Base-by-base conservation (phyloP, 495 filamentous ascomycete genomes). In the Podospora tetraspora region DNA sequence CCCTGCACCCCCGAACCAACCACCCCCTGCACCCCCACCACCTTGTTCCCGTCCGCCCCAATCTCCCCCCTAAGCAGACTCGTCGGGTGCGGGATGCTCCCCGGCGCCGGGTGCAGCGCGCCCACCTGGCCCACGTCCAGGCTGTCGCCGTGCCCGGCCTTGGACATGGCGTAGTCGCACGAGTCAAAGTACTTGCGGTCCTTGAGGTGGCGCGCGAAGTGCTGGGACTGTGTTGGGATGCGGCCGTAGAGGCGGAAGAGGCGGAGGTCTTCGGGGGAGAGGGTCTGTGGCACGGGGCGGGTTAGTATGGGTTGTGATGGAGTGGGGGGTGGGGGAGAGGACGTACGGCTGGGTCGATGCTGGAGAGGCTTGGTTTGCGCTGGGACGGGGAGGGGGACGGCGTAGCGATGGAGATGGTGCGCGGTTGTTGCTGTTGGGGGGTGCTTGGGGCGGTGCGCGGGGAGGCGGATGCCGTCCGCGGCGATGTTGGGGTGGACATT, bases 101-200 rank as follows among this genome's bases (percentile, higher is more conserved):
- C 92, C 43, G 94, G 94, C 63, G 90, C 87, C 24, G 94, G 94
- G 77, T 97, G 94, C 77, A 93, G 88, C 64, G 89, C 91, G 66
- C 94, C 94, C 76, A 97, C 90, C 75, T 85, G 89, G 73, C 92
- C 93, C 43, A 93, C 91, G 72, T 93, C 92, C 69, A 92, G 88
- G 75, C 92, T 91, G 64, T 91, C 90, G 72, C 91, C 92, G 78
- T 95, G 95, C 76, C 94, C 94, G 61, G 94, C 94, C 83, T 97
- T 97, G 77, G 90, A 94, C 76, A 97, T 88, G 70, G 94, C 94
- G 72, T 97, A 97, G 80, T 97, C 93, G 70, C 93, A 93, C 32
- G 89, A 92, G 84, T 97, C 94, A 80, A 97, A 97, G 83, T 97
- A 97, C 82, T 97, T 97, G 78, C 94, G 93, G 78, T 96, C 92